phyloP scores from a whole-genome alignment of 192 early-diverging fungal species.

The Neocallimastix lanati region DNA sequence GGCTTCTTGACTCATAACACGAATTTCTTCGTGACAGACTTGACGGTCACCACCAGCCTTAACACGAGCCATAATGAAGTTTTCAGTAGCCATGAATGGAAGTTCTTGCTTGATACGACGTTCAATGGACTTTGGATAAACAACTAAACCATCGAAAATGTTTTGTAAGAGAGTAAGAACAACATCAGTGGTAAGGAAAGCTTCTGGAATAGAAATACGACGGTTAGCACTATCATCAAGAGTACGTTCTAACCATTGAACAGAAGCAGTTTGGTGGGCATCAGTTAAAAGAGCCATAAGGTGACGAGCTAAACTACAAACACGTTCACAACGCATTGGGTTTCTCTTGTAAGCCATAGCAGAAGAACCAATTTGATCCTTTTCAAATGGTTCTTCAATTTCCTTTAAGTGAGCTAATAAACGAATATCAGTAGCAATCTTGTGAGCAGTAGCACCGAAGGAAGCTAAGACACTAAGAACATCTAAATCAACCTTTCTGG shows the following conservation, averaged over 20 bases:
- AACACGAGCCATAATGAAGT: conserved; percentile 98
- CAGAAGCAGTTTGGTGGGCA: conserved; percentile 70
- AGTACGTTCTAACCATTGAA: conserved; percentile 82
- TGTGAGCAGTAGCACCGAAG: conserved; percentile 90
- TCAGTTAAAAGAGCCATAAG: conserved; percentile 79
- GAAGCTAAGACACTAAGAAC: conserved; percentile 65
- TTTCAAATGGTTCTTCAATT: conserved; percentile 97
- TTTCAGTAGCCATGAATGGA: conserved; percentile 99
- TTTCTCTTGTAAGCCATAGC: conserved; percentile 99
- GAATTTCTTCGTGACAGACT: conserved; percentile 90
- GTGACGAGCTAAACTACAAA: conserved; percentile 87
- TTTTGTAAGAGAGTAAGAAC: conserved; percentile 86
- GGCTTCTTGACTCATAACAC: conserved; percentile 84
- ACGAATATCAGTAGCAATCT: conserved; percentile 90
- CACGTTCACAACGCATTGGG: conserved; percentile 95
- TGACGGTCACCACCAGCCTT: conserved; percentile 90
- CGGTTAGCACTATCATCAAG: conserved; percentile 94
- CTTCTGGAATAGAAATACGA: conserved; percentile 86
- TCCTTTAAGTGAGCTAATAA: conserved; percentile 93
- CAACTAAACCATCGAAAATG: conserved; percentile 91
- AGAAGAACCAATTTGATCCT: conserved; percentile 90
- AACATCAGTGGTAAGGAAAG: conserved; percentile 92
- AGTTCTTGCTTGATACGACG: conserved; percentile 82
- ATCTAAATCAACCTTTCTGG: conserved; percentile 94
- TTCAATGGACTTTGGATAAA: conserved; percentile 86